These are phyloP conservation scores for Aspergillus texensis DNA, from an alignment of 2,329 filamentous ascomycete genomes.

Conservation along the genomic window DNA sequence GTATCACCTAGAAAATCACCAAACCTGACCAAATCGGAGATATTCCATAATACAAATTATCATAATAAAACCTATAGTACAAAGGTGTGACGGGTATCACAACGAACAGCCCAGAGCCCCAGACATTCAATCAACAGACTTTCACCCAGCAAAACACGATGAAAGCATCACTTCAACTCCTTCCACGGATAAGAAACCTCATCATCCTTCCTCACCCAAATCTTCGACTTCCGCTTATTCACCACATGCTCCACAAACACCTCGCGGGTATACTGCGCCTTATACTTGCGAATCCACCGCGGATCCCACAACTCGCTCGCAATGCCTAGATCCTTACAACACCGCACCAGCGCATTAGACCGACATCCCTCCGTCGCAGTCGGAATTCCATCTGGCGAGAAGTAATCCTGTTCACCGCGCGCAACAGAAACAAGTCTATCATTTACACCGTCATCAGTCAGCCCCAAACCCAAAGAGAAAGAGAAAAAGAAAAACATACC, in stretches of 20 bases:
- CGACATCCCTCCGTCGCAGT: constrained; percentile 97
- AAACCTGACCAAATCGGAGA: not conserved
- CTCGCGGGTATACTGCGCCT: constrained; percentile 73
- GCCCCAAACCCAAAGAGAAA: not conserved
- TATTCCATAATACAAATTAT: not conserved
- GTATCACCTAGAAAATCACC: no score
- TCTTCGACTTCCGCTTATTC: constrained; percentile 86
- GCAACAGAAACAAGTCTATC: constrained; percentile 85
- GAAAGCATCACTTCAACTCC: constrained; percentile 40
- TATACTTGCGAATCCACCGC: constrained; percentile 81
- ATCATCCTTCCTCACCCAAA: constrained; percentile 85
- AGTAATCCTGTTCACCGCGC: constrained; percentile 93
- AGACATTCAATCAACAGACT: not conserved
- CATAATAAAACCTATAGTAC: not conserved
- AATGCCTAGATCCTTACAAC: constrained; percentile 96
- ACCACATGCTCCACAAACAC: constrained; percentile 84
- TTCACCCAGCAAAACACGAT: not conserved
- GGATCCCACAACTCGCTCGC: constrained; percentile 97
- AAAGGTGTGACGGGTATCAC: not conserved
- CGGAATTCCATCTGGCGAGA: constrained; percentile 83
- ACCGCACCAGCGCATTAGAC: constrained; percentile 95
- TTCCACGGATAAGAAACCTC: constrained; percentile 67
- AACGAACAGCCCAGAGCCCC: not conserved
- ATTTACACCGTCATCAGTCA: not conserved
- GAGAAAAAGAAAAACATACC: constrained; percentile 56